Base-by-base conservation (phyloP, 2,329 filamentous ascomycete species). In the Xylariales sp. region DNA sequence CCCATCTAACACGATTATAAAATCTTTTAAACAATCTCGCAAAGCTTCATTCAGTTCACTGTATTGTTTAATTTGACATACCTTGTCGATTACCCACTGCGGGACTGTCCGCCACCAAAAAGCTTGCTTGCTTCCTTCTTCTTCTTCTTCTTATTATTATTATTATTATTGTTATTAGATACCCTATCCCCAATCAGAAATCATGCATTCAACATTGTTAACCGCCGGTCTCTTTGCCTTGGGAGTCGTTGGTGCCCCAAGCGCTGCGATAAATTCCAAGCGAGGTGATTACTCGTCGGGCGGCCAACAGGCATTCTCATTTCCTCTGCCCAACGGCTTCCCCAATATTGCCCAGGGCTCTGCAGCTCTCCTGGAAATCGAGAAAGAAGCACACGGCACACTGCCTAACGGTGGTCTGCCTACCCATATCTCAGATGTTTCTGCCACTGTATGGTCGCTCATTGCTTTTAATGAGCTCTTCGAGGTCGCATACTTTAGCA, bases 401-500 rank as follows among this genome's bases (percentile, higher is more conserved):
- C 23, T 36, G 2, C 33, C 33, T 2, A 28, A 36, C 12, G 33
- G 33, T 13, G 21, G 21, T 3, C 23, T 36, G 20, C 33, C 33
- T 4, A 27, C 14, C n/a, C 21, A 14, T n/a, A 20, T 36, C 12
- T n/a, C 33, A 6, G 33, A 36, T 13, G n/a, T 36, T 5, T 15
- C 33, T 10, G 33, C 33, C n/a, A 20, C 16, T 4, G 15, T 36
- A 13, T 36, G 20, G 20, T 28, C 20, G 5, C 20, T 36, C 4
- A 36, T 36, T 18, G 33, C 33, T 7, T 36, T 36, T 24, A 36
- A 36, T n/a, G 33, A 36, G 33, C 6, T 36, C 14, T 36, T 36
- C 23, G 33, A 36, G 33, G 33, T 36, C 21, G 33, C 33, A 10
- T 36, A 36, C 21, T 36, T 36, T 12, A 36, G 20, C 33, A 36